These are phyloP conservation scores for Grosmannia huntii DNA, from an alignment of 2,329 filamentous ascomycete species.

Conservation along the genomic window DNA sequence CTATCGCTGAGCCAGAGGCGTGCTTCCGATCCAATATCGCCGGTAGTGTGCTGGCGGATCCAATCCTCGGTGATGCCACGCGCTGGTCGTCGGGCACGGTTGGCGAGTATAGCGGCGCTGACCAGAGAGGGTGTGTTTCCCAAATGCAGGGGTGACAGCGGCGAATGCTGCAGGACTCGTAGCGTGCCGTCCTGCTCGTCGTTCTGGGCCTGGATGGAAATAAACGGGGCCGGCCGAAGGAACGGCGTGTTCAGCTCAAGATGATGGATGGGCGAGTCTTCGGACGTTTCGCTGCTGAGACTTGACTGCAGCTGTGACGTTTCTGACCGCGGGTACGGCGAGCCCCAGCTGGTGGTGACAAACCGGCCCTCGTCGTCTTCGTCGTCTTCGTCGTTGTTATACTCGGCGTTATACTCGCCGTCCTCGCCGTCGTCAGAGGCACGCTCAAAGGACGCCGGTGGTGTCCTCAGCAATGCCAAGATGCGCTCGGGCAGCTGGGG, in stretches of 20 bases:
- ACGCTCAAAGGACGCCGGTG: slow-evolving; percentile 19
- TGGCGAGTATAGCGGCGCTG: slow-evolving; percentile 49
- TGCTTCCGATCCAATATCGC: slow-evolving; percentile 54
- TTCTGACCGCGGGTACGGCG: slow-evolving; percentile 65
- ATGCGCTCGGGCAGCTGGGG: slow-evolving; percentile 46
- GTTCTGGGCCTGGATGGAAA: slow-evolving; percentile 23
- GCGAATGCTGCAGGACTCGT: neutral
- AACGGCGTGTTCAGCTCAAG: slow-evolving; percentile 51
- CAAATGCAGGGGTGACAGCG: slow-evolving; percentile 2
- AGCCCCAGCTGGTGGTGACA: slow-evolving; percentile 78
- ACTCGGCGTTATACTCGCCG: too few species aligned
- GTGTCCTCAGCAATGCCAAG: slow-evolving; percentile 41
- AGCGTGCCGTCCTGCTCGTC: slow-evolving; percentile 13
- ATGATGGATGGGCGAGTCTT: slow-evolving; percentile 48
- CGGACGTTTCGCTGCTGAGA: slow-evolving; percentile 45
- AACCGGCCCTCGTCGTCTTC: slow-evolving; percentile 28
- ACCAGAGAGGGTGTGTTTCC: slow-evolving; percentile 20
- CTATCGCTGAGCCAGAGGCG: slow-evolving; percentile 78
- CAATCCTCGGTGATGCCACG: slow-evolving; percentile 67
- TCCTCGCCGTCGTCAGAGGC: slow-evolving; percentile 7
- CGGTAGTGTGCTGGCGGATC: slow-evolving; percentile 75
- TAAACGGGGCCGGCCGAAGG: slow-evolving; percentile 40
- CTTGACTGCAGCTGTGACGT: slow-evolving; percentile 35
- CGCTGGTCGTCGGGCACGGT: slow-evolving; percentile 45
- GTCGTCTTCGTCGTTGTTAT: slow-evolving; percentile 6